These are phyloP conservation scores for Rhizopus delemar DNA, from an alignment of 371 early-diverging fungal species.

Conservation along the genomic window DNA sequence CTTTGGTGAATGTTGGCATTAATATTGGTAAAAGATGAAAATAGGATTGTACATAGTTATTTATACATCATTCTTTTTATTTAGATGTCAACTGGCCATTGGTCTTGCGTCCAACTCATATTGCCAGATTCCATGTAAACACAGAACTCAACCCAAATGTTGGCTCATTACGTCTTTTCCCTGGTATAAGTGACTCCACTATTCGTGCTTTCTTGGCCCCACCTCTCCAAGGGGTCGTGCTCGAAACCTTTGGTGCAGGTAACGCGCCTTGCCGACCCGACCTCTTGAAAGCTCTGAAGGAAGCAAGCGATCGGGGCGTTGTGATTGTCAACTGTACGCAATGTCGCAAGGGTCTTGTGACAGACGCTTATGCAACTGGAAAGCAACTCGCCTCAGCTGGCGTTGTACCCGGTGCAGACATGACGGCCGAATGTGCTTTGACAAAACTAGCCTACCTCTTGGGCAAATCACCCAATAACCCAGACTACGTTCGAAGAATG, in stretches of 20 bases:
- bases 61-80: neutral
- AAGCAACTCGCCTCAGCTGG: conserved; percentile 79
- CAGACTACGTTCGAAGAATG: conserved; percentile 73
- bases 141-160: conserved; percentile 87
- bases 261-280: conserved; percentile 92
- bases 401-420: conserved; percentile 95
- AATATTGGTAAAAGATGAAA: conserved; percentile 71
- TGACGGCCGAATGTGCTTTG: conserved; percentile 96
- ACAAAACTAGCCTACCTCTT: conserved; percentile 93
- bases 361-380: conserved; percentile 90
- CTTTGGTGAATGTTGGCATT: conserved; percentile 90
- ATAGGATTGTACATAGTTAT: too few relatives aligned
- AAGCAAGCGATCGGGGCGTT: conserved; percentile 90
- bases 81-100: conserved; percentile 91
- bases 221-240: conserved; percentile 87
- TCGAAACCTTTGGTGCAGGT: conserved; percentile 96
- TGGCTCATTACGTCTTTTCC: conserved; percentile 88
- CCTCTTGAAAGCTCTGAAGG: conserved; percentile 77
- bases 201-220: conserved; percentile 86
- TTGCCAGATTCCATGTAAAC: conserved; percentile 81
- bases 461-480: conserved; percentile 59
- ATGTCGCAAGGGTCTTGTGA: conserved; percentile 86
- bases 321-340: conserved; percentile 96
- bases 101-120: conserved; percentile 82
- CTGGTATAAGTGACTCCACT: conserved; percentile 89